Conservation (phyloP, 176 grass and related monocot genomes). For the Triticum timopheevii region DNA sequence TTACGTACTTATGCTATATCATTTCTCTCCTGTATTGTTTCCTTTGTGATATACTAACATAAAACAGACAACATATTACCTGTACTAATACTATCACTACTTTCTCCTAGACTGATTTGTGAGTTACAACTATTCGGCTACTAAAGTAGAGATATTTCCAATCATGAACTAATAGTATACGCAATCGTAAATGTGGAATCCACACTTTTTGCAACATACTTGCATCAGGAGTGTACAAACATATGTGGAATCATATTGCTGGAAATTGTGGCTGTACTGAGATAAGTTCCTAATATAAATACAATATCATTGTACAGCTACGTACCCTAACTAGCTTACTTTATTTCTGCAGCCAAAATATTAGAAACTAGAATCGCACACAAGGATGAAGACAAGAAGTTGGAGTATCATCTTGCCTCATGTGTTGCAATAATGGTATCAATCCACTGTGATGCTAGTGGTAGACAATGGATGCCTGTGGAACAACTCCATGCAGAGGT, state of each 20-base stretch:
- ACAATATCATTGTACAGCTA: not conserved
- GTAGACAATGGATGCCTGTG: constrained; percentile 44
- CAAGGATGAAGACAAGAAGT: constrained; percentile 38
- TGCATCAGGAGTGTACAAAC: not conserved
- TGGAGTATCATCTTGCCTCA: constrained; percentile 46
- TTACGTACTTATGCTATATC: not conserved
- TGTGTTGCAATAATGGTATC: constrained; percentile 41
- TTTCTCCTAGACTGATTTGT: not conserved
- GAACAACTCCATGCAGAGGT: constrained; percentile 59
- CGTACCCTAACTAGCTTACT: not conserved
- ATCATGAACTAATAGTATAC: not conserved
- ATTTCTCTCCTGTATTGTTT: not conserved
- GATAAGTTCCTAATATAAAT: not conserved
- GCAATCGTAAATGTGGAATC: not conserved
- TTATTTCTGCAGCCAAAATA: constrained; percentile 25
- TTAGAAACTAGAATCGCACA: constrained; percentile 28
- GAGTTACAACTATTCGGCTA: not conserved
- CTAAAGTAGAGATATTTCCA: not conserved
- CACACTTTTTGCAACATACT: not conserved
- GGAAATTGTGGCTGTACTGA: not conserved
- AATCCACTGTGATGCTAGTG: constrained; percentile 27
- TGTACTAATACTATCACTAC: not conserved
- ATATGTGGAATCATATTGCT: not conserved
- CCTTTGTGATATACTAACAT: not conserved
- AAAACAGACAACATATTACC: not conserved